A percentile compares a stretch with the other conserved stretches of the same genome.
Evolutionary conservation across 139 green algal genomes (phyloP).

Genomic region (Gonium pectorale): DNA sequence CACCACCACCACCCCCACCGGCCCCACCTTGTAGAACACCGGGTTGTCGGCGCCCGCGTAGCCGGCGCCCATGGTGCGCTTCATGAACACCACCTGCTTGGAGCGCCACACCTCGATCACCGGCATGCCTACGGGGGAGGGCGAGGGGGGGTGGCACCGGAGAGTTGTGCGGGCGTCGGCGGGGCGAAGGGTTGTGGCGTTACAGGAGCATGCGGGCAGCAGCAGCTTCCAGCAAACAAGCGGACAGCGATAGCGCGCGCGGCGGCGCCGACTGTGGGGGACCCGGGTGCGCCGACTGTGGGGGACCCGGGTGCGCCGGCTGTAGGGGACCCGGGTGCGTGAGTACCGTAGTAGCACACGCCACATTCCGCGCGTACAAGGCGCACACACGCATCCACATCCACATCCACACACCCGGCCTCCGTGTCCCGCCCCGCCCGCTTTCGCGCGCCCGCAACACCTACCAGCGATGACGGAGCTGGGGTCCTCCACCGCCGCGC

Average conservation of each 20-base stretch:
- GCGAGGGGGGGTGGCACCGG: neutral
- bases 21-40: conserved; percentile 78
- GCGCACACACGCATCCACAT: neutral
- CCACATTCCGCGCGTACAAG: too few species aligned
- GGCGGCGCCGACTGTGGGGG: too few species aligned
- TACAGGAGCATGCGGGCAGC: too few species aligned
- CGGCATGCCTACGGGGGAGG: conserved; percentile 52
- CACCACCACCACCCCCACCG: neutral
- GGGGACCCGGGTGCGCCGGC: too few species aligned
- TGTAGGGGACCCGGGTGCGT: too few species aligned
- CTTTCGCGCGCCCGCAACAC: conserved; percentile 64
- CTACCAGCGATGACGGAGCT: conserved; percentile 88
- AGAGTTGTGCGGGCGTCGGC: too few species aligned
- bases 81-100: conserved; percentile 91
- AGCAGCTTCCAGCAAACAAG: too few species aligned
- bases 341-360: too few species aligned
- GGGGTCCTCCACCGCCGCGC: conserved; percentile 87
- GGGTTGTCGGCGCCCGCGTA: conserved; percentile 94
- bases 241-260: too few species aligned
- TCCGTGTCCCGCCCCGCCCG: neutral
- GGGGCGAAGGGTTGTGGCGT: too few species aligned
- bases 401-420: neutral
- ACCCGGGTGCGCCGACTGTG: too few species aligned
- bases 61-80: conserved; percentile 87
- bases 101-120: conserved; percentile 83